Evolutionary conservation across 1,139 yeast species (phyloP).

Genomic region (Candida sp.): DNA sequence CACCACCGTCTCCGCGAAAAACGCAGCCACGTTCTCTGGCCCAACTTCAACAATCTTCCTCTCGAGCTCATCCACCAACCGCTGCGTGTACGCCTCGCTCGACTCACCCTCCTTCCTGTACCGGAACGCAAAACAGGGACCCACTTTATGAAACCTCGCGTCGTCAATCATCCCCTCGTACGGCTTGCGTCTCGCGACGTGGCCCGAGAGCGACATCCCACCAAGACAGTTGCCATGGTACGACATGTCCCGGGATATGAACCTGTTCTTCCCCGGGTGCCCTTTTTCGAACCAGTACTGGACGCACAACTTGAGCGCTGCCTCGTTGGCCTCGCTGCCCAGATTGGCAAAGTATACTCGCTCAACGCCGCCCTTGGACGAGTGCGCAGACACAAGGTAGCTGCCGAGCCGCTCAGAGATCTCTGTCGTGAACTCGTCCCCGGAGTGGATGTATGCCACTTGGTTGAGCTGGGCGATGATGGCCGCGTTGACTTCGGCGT

Average conservation of each 20-base stretch:
- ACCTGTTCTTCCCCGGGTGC: slow-evolving; percentile 16
- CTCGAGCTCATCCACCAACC: slow-evolving; percentile 20
- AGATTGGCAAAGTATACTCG: slow-evolving; percentile 16
- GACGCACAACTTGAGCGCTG: slow-evolving; percentile 21
- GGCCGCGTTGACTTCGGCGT: slow-evolving; percentile 21
- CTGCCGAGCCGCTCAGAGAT: slow-evolving; percentile 14
- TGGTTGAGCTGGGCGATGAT: slow-evolving; percentile 21
- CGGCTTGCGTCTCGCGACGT: slow-evolving; percentile 16
- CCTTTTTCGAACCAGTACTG: slow-evolving; percentile 22
- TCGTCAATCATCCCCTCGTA: slow-evolving; percentile 16
- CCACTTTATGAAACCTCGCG: slow-evolving; percentile 17
- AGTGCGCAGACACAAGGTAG: too few relatives aligned
- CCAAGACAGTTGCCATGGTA: slow-evolving; percentile 25
- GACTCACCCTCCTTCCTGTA: slow-evolving; percentile 16
- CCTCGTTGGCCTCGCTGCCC: slow-evolving; percentile 23
- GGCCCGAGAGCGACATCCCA: slow-evolving; percentile 20
- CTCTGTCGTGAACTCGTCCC: slow-evolving; percentile 12
- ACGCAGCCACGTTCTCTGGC: slow-evolving; percentile 49
- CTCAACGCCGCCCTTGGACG: slow-evolving; percentile 4
- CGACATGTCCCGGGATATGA: slow-evolving; percentile 20
- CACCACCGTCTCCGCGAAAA: slow-evolving; percentile 58
- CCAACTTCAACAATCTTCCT: slow-evolving; percentile 19
- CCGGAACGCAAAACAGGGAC: slow-evolving; percentile 13
- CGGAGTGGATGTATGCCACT: slow-evolving; percentile 15
- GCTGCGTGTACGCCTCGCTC: slow-evolving; percentile 13